A percentile compares a stretch with the other conserved stretches of the same genome.
phyloP scores from a whole-genome alignment of 2,329 filamentous ascomycete genomes.

The Hansfordia pulvinata region DNA sequence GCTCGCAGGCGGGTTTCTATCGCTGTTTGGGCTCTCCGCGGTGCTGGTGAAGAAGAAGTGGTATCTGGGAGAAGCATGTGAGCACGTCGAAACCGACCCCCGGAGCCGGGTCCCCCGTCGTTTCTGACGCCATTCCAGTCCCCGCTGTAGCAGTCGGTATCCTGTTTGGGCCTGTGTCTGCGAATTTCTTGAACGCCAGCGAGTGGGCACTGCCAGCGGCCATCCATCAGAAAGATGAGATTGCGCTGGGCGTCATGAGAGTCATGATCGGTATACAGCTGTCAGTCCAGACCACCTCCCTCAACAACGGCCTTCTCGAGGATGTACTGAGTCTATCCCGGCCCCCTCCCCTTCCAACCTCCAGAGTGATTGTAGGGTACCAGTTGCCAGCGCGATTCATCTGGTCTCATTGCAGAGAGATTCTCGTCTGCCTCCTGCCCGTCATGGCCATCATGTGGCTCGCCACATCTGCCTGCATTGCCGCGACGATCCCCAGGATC shows the following conservation, averaged over 20 bases:
- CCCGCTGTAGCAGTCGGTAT: background rate
- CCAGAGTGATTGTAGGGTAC: constrained; percentile 1
- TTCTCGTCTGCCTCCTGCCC: constrained; percentile 33
- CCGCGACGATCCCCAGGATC: constrained; percentile 45
- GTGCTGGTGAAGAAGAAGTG: background rate
- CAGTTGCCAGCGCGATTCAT: background rate
- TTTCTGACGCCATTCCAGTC: too few relatives aligned
- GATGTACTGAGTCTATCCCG: too few relatives aligned
- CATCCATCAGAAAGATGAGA: background rate
- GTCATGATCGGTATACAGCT: constrained; percentile 1
- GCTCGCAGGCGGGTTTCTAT: background rate
- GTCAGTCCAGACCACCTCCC: too few relatives aligned
- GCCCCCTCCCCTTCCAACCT: too few relatives aligned
- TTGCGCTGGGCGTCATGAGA: background rate
- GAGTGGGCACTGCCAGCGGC: background rate
- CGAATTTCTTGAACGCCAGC: background rate
- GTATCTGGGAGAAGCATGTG: constrained; percentile 1
- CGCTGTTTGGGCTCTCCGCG: background rate
- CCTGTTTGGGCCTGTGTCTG: background rate
- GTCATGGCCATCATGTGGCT: constrained; percentile 60
- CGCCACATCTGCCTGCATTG: constrained; percentile 32
- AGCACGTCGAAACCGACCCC: background rate
- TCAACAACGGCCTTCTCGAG: too few relatives aligned
- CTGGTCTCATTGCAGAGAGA: background rate
- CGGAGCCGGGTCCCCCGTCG: too few relatives aligned